phyloP scores from a whole-genome alignment of 2,329 filamentous ascomycete genomes.

The Septoria petroselini region DNA sequence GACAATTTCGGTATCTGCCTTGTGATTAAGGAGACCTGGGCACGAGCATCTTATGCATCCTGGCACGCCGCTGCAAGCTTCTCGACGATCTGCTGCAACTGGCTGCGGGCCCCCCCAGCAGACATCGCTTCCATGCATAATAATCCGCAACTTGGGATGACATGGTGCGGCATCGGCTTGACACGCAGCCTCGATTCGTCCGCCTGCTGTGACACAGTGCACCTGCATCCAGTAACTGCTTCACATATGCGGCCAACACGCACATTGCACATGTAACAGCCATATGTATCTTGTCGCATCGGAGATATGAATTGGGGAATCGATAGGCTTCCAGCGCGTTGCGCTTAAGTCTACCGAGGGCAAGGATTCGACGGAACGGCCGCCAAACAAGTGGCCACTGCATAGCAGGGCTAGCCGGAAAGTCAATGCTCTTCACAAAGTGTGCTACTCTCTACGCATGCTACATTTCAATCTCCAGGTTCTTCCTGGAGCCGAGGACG shows the following conservation, averaged over 20 bases:
- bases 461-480: conserved; percentile 15
- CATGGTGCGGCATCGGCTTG: conserved; percentile 14
- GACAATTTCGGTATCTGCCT: conserved; percentile 23
- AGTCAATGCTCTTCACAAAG: conserved; percentile 20
- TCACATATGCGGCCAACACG: no score
- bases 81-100: conserved; percentile 12
- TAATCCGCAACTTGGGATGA: conserved; percentile 15
- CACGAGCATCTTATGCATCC: conserved; percentile 19
- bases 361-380: conserved; percentile 18
- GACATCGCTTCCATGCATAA: conserved; percentile 19
- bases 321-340: conserved; percentile 7
- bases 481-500: conserved; percentile 2
- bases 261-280: background rate
- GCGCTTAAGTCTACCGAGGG: background rate
- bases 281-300: conserved; percentile 5
- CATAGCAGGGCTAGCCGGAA: conserved; percentile 17
- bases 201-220: conserved; percentile 9
- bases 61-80: conserved; percentile 22
- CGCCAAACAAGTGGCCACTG: conserved; percentile 21
- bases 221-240: background rate
- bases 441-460: conserved; percentile 14
- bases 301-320: background rate
- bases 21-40: conserved; percentile 18
- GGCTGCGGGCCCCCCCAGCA: background rate
- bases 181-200: conserved; percentile 12